These are phyloP conservation scores for Phytophthora megakarya DNA, from an alignment of 352 stramenopile species.

Conservation along the genomic window DNA sequence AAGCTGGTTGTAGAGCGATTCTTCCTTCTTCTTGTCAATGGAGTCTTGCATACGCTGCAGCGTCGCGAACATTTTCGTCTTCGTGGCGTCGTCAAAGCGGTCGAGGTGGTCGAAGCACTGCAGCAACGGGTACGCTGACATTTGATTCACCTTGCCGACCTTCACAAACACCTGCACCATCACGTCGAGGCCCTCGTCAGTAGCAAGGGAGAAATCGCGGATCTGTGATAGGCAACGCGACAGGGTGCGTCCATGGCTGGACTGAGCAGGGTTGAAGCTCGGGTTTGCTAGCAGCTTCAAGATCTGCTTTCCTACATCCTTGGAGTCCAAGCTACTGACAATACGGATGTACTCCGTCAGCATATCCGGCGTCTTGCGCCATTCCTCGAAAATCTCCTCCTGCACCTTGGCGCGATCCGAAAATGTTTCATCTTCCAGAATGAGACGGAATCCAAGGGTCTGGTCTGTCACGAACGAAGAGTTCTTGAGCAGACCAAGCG, in stretches of 20 bases:
- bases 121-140: slow-evolving; percentile 81
- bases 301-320: slow-evolving; percentile 76
- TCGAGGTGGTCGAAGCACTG: slow-evolving; percentile 83
- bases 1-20: slow-evolving; percentile 86
- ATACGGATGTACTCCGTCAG: slow-evolving; percentile 83
- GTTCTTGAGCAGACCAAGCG: slow-evolving; percentile 60
- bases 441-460: slow-evolving; percentile 58
- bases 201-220: slow-evolving; percentile 73
- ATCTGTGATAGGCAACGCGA: slow-evolving; percentile 72
- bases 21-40: slow-evolving; percentile 82
- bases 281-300: slow-evolving; percentile 63
- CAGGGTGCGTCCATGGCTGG: slow-evolving; percentile 72
- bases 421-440: slow-evolving; percentile 69
- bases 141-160: slow-evolving; percentile 87
- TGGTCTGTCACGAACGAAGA: slow-evolving; percentile 79
- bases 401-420: slow-evolving; percentile 65
- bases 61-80: slow-evolving; percentile 53
- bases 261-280: slow-evolving; percentile 79
- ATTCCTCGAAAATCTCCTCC: slow-evolving; percentile 71
- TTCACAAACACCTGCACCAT: slow-evolving; percentile 75
- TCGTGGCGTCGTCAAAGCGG: slow-evolving; percentile 66
- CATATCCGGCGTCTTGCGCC: slow-evolving; percentile 73
- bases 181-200: slow-evolving; percentile 75
- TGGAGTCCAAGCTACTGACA: slow-evolving; percentile 66
- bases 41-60: slow-evolving; percentile 75